These are phyloP conservation scores for Cadophora luteo-olivacea DNA, from an alignment of 2,329 filamentous ascomycete species.

Conservation along the genomic window DNA sequence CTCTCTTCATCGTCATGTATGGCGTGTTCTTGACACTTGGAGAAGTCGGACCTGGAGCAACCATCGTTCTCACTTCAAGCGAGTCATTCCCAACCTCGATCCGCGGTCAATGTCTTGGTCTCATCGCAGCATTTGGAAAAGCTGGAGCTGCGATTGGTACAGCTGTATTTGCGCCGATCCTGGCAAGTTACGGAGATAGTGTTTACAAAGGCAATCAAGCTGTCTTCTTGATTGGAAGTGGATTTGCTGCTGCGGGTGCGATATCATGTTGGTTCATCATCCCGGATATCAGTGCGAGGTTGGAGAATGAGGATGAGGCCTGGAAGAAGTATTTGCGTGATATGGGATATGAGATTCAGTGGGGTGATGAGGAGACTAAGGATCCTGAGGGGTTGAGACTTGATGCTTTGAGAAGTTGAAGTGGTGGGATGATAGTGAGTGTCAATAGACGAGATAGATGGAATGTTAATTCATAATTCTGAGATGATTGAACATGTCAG, in stretches of 20 bases:
- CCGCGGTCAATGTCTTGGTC: slow-evolving; percentile 56
- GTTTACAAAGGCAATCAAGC: slow-evolving; percentile 54
- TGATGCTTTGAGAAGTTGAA: slow-evolving; percentile 31
- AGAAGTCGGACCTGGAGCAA: slow-evolving; percentile 57
- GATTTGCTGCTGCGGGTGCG: slow-evolving; percentile 54
- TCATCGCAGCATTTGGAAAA: slow-evolving; percentile 55
- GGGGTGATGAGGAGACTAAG: slow-evolving; percentile 43
- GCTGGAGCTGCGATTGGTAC: slow-evolving; percentile 58
- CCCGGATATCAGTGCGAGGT: slow-evolving; percentile 50
- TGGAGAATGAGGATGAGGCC: slow-evolving; percentile 52
- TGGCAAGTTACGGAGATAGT: slow-evolving; percentile 50
- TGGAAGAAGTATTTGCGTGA: slow-evolving; percentile 53
- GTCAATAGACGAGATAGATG: neutral
- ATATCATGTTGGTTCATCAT: slow-evolving; percentile 54
- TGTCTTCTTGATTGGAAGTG: slow-evolving; percentile 57
- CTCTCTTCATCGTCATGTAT: slow-evolving; percentile 58
- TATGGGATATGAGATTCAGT: slow-evolving; percentile 50
- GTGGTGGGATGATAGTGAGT: neutral
- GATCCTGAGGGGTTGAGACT: slow-evolving; percentile 41
- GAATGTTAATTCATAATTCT: neutral
- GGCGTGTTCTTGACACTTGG: slow-evolving; percentile 56
- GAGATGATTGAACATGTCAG: neutral
- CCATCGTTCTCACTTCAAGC: slow-evolving; percentile 49
- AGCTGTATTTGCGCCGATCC: slow-evolving; percentile 58
- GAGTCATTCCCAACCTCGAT: slow-evolving; percentile 59